Percentiles rank a stretch among this genome's conserved stretches.
Conservation (phyloP, 2,329 filamentous ascomycete genomes). For the Intubia oerlemansii region DNA sequence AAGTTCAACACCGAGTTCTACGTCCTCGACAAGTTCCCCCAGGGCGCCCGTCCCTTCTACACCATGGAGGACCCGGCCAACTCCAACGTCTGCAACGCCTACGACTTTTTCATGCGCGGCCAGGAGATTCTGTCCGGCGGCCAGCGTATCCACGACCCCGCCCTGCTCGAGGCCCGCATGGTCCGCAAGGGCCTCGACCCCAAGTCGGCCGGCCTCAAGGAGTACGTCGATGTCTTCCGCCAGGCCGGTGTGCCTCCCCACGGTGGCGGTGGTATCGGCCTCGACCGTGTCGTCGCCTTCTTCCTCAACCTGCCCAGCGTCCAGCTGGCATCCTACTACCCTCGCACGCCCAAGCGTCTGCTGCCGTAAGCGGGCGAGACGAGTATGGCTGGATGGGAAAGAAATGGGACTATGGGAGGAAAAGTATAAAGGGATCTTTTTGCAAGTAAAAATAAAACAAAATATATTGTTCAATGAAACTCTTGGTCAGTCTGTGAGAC, state of each 20-base stretch:
- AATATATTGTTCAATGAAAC: no score
- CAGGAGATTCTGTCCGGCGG: slow-evolving; percentile 87
- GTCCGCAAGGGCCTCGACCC: slow-evolving; percentile 65
- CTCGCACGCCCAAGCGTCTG: slow-evolving; percentile 37
- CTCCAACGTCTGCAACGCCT: slow-evolving; percentile 36
- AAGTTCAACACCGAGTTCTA: slow-evolving; percentile 96
- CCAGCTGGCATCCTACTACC: slow-evolving; percentile 34
- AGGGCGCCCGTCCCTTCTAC: slow-evolving; percentile 76
- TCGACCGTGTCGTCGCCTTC: slow-evolving; percentile 63
- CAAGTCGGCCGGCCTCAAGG: slow-evolving; percentile 48
- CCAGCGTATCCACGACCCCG: slow-evolving; percentile 71
- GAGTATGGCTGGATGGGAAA: not conserved
- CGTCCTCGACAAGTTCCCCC: slow-evolving; percentile 88
- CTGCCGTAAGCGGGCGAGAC: slow-evolving; percentile 19
- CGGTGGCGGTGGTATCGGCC: slow-evolving; percentile 70
- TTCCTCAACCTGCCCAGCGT: slow-evolving; percentile 36
- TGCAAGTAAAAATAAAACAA: no score
- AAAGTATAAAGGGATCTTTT: not conserved
- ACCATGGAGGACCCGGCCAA: slow-evolving; percentile 58
- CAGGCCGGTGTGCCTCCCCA: slow-evolving; percentile 72
- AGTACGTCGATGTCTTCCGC: slow-evolving; percentile 65
- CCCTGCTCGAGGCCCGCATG: slow-evolving; percentile 58
- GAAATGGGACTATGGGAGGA: not conserved
- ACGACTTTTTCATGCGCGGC: slow-evolving; percentile 76
- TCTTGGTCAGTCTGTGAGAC: no score